These are phyloP conservation scores for Quercus aquifolioides DNA, from an alignment of 306 rosid genomes.

Conservation along the genomic window DNA sequence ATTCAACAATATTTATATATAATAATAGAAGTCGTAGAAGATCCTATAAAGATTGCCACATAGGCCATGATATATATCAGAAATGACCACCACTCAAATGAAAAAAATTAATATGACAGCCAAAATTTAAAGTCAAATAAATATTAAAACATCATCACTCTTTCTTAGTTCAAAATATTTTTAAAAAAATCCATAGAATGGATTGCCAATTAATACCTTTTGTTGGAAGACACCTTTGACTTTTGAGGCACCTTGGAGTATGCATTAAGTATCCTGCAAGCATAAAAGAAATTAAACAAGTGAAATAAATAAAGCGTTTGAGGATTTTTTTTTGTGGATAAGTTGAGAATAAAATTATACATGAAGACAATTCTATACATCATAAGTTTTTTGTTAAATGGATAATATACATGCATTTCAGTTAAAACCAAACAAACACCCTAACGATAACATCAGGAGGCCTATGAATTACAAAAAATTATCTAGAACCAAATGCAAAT, in stretches of 20 bases:
- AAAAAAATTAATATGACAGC: neutral
- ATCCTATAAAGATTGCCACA: neutral
- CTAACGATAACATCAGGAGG: neutral
- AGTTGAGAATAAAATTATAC: constrained; percentile 2
- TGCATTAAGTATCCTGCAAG: constrained; percentile 55
- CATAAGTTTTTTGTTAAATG: neutral
- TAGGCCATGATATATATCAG: neutral
- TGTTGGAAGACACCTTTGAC: constrained; percentile 49
- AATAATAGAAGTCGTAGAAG: neutral
- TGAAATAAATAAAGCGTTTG: neutral
- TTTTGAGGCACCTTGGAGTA: constrained; percentile 58
- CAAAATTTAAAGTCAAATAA: neutral
- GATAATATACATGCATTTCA: neutral
- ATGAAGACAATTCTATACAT: constrained; percentile 1
- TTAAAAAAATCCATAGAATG: neutral
- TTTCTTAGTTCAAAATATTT: neutral
- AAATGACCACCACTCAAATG: neutral
- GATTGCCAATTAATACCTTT: constrained; percentile 38
- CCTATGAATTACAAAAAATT: neutral
- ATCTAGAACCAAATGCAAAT: neutral
- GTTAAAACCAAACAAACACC: neutral
- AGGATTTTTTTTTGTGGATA: neutral
- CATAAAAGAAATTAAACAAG: neutral
- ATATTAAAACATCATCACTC: neutral
- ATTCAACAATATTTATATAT: neutral